A percentile compares a stretch with the other conserved stretches of the same genome.
phyloP scores from a whole-genome alignment of 805 yeast species.

The Spathaspora girioi region DNA sequence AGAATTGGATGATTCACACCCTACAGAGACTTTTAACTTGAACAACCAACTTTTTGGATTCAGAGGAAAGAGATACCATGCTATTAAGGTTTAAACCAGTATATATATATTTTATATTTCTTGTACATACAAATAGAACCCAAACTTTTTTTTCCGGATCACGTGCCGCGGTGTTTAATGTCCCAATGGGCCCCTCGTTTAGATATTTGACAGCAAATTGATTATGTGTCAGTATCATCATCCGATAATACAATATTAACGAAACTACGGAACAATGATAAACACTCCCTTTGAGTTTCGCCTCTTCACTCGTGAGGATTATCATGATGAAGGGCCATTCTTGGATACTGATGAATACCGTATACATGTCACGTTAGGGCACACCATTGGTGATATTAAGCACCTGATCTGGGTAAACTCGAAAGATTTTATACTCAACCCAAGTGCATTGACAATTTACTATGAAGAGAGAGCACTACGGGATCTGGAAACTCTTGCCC shows the following conservation, averaged over 20 bases:
- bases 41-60: constrained; percentile 87
- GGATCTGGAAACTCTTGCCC: constrained; percentile 12
- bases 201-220: neutral
- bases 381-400: constrained; percentile 19
- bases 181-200: no score
- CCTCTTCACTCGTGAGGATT: constrained; percentile 1
- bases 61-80: constrained; percentile 96
- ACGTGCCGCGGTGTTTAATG: no score
- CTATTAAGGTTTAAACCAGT: constrained; percentile 38
- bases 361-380: constrained; percentile 16
- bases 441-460: constrained; percentile 18
- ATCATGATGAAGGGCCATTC: neutral
- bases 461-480: constrained; percentile 8
- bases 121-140: neutral
- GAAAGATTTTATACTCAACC: constrained; percentile 18
- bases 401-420: constrained; percentile 28
- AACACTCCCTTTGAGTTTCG: constrained; percentile 4
- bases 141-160: no score
- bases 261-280: neutral
- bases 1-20: constrained; percentile 89
- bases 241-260: neutral
- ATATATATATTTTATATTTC: neutral
- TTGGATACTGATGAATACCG: constrained; percentile 2
- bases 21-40: constrained; percentile 90
- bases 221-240: neutral